Percentiles rank a stretch among this genome's conserved stretches.
Evolutionary conservation across 768 basidiomycete species (phyloP).

Genomic region (Mycena pura): DNA sequence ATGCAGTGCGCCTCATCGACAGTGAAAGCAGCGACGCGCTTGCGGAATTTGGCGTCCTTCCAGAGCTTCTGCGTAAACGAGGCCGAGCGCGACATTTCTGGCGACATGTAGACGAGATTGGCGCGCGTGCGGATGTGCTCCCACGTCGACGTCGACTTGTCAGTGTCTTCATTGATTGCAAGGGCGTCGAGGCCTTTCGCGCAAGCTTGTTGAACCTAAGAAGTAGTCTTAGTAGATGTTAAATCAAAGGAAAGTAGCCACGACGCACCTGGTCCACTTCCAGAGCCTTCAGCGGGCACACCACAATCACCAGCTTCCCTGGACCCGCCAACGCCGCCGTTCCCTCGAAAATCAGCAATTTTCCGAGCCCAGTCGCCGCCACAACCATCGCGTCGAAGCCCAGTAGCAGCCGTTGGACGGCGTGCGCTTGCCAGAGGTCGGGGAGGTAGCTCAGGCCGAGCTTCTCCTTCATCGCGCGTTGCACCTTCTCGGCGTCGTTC

Average conservation of each 20-base stretch:
- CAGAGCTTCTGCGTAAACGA: constrained; percentile 37
- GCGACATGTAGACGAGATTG: background rate
- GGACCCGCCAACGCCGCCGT: constrained; percentile 26
- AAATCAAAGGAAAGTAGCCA: background rate
- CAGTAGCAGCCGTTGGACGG: constrained; percentile 11
- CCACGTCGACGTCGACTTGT: background rate
- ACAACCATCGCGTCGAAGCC: constrained; percentile 34
- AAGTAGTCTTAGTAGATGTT: no score
- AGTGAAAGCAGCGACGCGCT: constrained; percentile 31
- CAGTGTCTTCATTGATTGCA: constrained; percentile 13
- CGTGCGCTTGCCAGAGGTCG: constrained; percentile 22
- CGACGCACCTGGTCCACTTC: constrained; percentile 39
- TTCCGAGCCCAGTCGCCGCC: constrained; percentile 36
- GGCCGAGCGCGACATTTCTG: constrained; percentile 32
- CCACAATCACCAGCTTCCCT: constrained; percentile 30
- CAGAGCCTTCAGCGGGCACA: constrained; percentile 37
- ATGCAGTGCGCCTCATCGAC: constrained; percentile 43
- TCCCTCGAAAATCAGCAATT: constrained; percentile 36
- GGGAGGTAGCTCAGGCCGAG: constrained; percentile 20
- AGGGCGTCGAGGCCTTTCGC: constrained; percentile 4
- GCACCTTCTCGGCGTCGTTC: no score
- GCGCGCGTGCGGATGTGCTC: background rate
- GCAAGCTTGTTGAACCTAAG: constrained; percentile 6
- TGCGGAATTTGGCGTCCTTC: constrained; percentile 35
- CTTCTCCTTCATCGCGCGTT: no score